Base-by-base conservation (phyloP, 768 basidiomycete genomes). In the Leccinum olivaceopallidum region DNA sequence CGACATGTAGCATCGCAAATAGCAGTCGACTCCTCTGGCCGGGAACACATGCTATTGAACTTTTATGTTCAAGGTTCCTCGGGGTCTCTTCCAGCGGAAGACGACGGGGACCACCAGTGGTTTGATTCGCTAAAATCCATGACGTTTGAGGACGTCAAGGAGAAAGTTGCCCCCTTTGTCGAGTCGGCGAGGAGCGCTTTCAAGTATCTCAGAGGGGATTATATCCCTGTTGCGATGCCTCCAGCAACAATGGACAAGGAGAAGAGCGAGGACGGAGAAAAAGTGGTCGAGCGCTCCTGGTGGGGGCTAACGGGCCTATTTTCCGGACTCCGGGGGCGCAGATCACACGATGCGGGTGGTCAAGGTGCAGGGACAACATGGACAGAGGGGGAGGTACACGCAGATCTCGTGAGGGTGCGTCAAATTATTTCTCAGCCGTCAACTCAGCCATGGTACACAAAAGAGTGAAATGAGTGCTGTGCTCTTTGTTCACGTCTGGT, bases 361-460 rank as follows among this genome's bases (percentile, higher is more conserved):
- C 62, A 69, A 20, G 76, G 77, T 36, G 75, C 76, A 22, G 81
- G 80, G 13, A 77, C 76, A 59, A 67, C 75, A 18, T 90, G 81
- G 75, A 85, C 81, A 18, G 90, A 92, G 62, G 91, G 92, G 8
- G 90, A 93, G 66, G 89, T 90, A 9, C 92, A 93, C 72, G 92
- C 85, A 9, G 86, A 89, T 73, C 80, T 92, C 47, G 78, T 92
- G 60, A 83, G 83, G 79, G 91, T 91, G 73, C 60, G 84, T 77
- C 20, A 20, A 58, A 49, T 42, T 22, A 48, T 59, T 61, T 60
- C 18, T 57, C 55, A 20, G 44, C 22, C 49, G 49, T 60, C n/a
- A 51, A 32, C 42, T 55, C 18, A 18, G 50, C 48, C 34, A 34
- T 6, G 30, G 58, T 55, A 16, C 20, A 44, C 50, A 18, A 37